These are phyloP conservation scores for Micractinium conductrix DNA, from an alignment of 139 green algal species.

Conservation along the genomic window DNA sequence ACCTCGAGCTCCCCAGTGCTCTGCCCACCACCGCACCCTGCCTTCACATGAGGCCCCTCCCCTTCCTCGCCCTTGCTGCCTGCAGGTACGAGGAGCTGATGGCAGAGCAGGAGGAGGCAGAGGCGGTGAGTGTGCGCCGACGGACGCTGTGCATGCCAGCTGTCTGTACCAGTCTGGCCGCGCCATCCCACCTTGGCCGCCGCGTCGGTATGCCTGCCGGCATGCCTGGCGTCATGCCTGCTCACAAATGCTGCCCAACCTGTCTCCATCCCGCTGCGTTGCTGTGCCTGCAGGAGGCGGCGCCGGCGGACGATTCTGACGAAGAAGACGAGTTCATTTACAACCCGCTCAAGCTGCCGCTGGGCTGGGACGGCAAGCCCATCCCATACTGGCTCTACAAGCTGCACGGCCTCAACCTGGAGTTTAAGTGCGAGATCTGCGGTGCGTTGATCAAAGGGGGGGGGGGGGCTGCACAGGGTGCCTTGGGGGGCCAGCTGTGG, in stretches of 20 bases:
- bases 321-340: constrained; percentile 94
- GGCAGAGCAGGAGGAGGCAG: constrained; percentile 63
- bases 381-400: constrained; percentile 99
- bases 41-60: too few relatives aligned
- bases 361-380: constrained; percentile 99
- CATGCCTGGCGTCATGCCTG: too few relatives aligned
- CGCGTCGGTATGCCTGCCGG: too few relatives aligned
- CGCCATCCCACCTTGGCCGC: too few relatives aligned
- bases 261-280: too few relatives aligned
- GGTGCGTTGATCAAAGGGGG: constrained; percentile 57
- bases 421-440: constrained; percentile 99
- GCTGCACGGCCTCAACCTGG: constrained; percentile 95
- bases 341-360: constrained; percentile 99
- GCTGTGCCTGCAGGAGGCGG: constrained; percentile 44
- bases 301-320: constrained; percentile 65
- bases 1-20: too few relatives aligned
- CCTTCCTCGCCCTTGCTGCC: too few relatives aligned
- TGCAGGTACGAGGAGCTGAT: constrained; percentile 94
- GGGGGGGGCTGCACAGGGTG: background rate
- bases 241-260: too few relatives aligned
- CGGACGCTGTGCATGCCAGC: too few relatives aligned
- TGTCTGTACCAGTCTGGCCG: too few relatives aligned
- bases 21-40: too few relatives aligned
- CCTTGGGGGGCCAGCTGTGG: too few relatives aligned
- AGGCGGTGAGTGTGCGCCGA: constrained; percentile 50